Conservation (phyloP, 2,329 filamentous ascomycete genomes). For the Chrysoporthe austroafricana region DNA sequence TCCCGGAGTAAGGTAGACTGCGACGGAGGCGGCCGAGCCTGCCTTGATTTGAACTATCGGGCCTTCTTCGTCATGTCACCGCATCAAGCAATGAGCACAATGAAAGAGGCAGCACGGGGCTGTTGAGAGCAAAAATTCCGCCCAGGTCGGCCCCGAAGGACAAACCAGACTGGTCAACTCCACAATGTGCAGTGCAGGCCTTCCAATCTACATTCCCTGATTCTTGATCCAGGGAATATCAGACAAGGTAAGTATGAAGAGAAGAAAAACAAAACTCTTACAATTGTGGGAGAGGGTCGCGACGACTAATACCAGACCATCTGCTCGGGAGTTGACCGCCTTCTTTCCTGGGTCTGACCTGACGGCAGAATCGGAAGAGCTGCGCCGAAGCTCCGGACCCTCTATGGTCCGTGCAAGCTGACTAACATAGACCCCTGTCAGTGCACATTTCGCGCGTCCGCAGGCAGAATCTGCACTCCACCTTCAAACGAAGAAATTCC, state of each 20-base stretch:
- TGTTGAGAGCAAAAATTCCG: slow-evolving; percentile 51
- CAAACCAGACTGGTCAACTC: slow-evolving; percentile 53
- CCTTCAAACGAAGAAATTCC: slow-evolving; percentile 8
- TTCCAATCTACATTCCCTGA: slow-evolving; percentile 44
- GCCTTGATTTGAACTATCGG: background rate
- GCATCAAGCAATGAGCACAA: slow-evolving; percentile 44
- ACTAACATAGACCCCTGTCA: background rate
- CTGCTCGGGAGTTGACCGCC: slow-evolving; percentile 15
- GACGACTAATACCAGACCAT: slow-evolving; percentile 19
- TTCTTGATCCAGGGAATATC: slow-evolving; percentile 48
- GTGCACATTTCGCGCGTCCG: slow-evolving; percentile 21
- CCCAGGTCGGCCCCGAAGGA: slow-evolving; percentile 55
- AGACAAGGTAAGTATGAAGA: slow-evolving; percentile 57
- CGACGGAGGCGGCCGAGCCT: too few species aligned
- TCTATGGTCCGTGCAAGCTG: background rate
- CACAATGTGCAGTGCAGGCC: slow-evolving; percentile 59
- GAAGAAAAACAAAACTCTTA: too few species aligned
- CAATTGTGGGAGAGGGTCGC: slow-evolving; percentile 15
- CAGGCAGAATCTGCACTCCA: background rate
- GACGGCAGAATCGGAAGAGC: slow-evolving; percentile 17
- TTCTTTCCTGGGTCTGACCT: background rate
- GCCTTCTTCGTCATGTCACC: slow-evolving; percentile 48
- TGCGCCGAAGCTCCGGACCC: slow-evolving; percentile 27
- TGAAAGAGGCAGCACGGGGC: slow-evolving; percentile 43
- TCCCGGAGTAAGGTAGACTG: too few species aligned